Evolutionary conservation across 306 rosid genomes (phyloP).

Genomic region (Mimosa pudica): DNA sequence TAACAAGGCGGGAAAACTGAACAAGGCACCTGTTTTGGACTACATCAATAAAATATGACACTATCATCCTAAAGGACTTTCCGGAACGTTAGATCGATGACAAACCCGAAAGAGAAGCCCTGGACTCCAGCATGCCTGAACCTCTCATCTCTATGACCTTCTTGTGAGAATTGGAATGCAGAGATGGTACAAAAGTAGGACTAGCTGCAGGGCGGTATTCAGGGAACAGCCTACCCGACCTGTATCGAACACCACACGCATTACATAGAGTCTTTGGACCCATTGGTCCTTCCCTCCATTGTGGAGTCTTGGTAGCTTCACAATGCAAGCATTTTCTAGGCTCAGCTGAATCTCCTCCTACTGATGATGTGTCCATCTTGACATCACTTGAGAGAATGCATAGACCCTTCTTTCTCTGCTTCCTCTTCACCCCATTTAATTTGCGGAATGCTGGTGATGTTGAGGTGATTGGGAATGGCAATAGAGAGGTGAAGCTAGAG

Average conservation of each 20-base stretch:
- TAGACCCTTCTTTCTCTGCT: conserved; percentile 46
- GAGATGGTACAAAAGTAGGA: conserved; percentile 63
- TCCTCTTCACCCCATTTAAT: conserved; percentile 36
- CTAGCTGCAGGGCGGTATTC: conserved; percentile 90
- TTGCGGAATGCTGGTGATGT: conserved; percentile 31
- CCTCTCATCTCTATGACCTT: conserved; percentile 83
- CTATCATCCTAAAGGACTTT: conserved; percentile 42
- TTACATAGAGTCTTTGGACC: conserved; percentile 92
- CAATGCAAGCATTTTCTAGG: conserved; percentile 71
- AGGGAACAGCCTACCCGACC: conserved; percentile 83
- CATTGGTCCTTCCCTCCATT: conserved; percentile 89
- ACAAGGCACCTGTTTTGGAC: conserved; percentile 50
- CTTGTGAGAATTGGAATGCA: conserved; percentile 86
- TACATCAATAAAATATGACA: conserved; percentile 41
- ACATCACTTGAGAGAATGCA: conserved; percentile 36
- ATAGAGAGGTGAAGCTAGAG: conserved; percentile 40
- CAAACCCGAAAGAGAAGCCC: conserved; percentile 35
- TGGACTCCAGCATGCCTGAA: conserved; percentile 31
- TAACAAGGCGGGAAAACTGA: conserved; percentile 33
- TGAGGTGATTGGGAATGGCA: conserved; percentile 37
- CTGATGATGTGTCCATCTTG: conserved; percentile 38
- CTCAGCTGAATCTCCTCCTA: conserved; percentile 29
- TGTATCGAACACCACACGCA: conserved; percentile 89
- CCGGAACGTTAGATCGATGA: conserved; percentile 40
- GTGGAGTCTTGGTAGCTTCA: conserved; percentile 75